phyloP scores from a whole-genome alignment of 2,329 filamentous ascomycete species.

The Lasiodiplodia citricola region DNA sequence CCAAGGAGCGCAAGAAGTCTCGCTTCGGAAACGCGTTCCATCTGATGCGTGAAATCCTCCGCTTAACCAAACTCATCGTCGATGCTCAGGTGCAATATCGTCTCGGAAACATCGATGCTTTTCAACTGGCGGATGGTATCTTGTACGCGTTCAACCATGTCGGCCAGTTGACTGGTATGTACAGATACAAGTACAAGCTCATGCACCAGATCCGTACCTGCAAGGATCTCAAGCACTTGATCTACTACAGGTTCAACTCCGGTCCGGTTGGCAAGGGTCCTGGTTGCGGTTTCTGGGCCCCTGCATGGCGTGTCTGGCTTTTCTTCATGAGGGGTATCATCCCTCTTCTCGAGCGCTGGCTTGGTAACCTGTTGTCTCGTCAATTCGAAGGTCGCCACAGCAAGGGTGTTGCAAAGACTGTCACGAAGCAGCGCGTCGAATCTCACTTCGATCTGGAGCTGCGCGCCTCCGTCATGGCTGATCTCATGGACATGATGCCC shows the following conservation, averaged over 20 bases:
- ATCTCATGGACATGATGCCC: slow-evolving; percentile 99
- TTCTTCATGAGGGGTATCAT: slow-evolving; percentile 99
- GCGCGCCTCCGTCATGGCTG: slow-evolving; percentile 96
- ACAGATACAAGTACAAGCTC: slow-evolving; percentile 99
- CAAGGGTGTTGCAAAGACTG: slow-evolving; percentile 98
- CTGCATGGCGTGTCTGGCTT: slow-evolving; percentile 97
- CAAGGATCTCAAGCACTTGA: slow-evolving; percentile 98
- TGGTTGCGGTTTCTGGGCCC: slow-evolving; percentile 98
- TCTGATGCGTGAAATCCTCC: slow-evolving; percentile 95
- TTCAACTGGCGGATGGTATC: slow-evolving; percentile 97
- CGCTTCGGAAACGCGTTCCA: slow-evolving; percentile 99
- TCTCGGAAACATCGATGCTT: slow-evolving; percentile 96
- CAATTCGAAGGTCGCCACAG: slow-evolving; percentile 98
- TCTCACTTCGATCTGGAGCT: slow-evolving; percentile 98
- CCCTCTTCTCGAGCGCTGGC: slow-evolving; percentile 92
- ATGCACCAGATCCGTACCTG: slow-evolving; percentile 99
- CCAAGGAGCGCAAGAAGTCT: slow-evolving; percentile 99
- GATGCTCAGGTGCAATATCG: slow-evolving; percentile 98
- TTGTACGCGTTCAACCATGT: slow-evolving; percentile 99
- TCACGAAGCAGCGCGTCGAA: slow-evolving; percentile 98
- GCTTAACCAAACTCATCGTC: slow-evolving; percentile 95
- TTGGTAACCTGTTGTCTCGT: slow-evolving; percentile 93
- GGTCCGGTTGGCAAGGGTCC: slow-evolving; percentile 96
- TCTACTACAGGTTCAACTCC: slow-evolving; percentile 98
- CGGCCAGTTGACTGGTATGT: slow-evolving; percentile 98